A percentile compares a stretch with the other conserved stretches of the same genome.
Evolutionary conservation across 2,329 filamentous ascomycete species (phyloP).

Genomic region (Aureobasidium lini): DNA sequence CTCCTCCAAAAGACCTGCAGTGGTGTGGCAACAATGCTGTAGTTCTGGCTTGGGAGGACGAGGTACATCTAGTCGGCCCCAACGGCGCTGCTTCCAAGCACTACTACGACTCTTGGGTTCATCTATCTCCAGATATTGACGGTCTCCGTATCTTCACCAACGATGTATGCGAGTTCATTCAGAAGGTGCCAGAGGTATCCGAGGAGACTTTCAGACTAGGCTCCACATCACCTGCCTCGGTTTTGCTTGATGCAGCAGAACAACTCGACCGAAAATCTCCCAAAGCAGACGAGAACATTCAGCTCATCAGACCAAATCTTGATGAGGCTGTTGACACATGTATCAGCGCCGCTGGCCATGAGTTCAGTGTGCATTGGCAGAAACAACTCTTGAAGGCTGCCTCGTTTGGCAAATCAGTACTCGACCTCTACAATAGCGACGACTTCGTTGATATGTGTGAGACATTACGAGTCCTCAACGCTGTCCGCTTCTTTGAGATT

Average conservation of each 20-base stretch:
- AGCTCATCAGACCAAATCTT: conserved; percentile 78
- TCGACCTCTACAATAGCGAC: conserved; percentile 96
- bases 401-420: conserved; percentile 93
- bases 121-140: conserved; percentile 79
- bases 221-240: conserved; percentile 80
- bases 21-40: conserved; percentile 97
- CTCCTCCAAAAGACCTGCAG: conserved; percentile 76
- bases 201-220: conserved; percentile 85
- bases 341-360: conserved; percentile 85
- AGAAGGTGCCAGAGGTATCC: conserved; percentile 65
- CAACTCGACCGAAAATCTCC: conserved; percentile 89
- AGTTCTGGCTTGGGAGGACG: conserved; percentile 93
- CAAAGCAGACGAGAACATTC: conserved; percentile 96
- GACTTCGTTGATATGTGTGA: conserved; percentile 99
- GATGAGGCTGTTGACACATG: conserved; percentile 92
- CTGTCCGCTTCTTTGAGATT: conserved; percentile 82
- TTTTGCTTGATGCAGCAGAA: conserved; percentile 86
- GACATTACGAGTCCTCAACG: conserved; percentile 83
- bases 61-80: conserved; percentile 87
- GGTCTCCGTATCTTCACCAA: conserved; percentile 88
- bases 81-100: conserved; percentile 63
- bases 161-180: conserved; percentile 94
- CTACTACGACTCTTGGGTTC: conserved; percentile 86
- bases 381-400: conserved; percentile 94
- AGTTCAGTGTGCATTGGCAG: conserved; percentile 86